Evolutionary conservation across 129 eudicot species (phyloP).

Genomic region (Lonicera japonica): DNA sequence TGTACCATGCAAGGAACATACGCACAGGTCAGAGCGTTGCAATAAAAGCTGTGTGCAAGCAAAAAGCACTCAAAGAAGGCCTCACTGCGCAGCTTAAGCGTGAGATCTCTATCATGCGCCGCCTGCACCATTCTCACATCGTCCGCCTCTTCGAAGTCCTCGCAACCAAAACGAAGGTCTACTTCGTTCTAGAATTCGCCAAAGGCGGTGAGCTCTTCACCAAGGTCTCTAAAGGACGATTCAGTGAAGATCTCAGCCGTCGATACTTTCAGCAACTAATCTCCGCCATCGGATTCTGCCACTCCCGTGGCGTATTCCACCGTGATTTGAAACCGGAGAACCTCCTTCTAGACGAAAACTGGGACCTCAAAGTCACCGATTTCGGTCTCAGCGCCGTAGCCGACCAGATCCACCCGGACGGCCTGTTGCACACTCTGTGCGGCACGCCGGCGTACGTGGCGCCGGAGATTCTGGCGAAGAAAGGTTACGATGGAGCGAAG

Average conservation of each 20-base stretch:
- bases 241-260: slow-evolving; percentile 72
- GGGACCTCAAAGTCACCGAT: slow-evolving; percentile 62
- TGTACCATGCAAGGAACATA: slow-evolving; percentile 50
- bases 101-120: slow-evolving; percentile 61
- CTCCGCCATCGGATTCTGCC: slow-evolving; percentile 67
- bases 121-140: slow-evolving; percentile 55
- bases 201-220: slow-evolving; percentile 66
- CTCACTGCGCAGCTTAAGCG: slow-evolving; percentile 47
- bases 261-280: slow-evolving; percentile 63
- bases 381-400: slow-evolving; percentile 59
- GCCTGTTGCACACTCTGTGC: slow-evolving; percentile 48
- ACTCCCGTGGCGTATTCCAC: slow-evolving; percentile 72
- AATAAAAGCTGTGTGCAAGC: slow-evolving; percentile 55
- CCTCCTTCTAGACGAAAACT: slow-evolving; percentile 51
- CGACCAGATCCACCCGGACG: slow-evolving; percentile 43
- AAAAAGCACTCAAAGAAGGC: slow-evolving; percentile 21
- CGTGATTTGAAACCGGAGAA: slow-evolving; percentile 72
- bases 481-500: slow-evolving; percentile 66
- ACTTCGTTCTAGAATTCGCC: slow-evolving; percentile 59
- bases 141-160: slow-evolving; percentile 53
- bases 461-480: slow-evolving; percentile 57
- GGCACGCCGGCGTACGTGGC: slow-evolving; percentile 79
- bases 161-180: slow-evolving; percentile 53
- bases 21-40: slow-evolving; percentile 54
- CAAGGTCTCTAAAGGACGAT: slow-evolving; percentile 44